These are phyloP conservation scores for Hymenoscyphus infarciens DNA, from an alignment of 2,329 filamentous ascomycete species.

Conservation along the genomic window DNA sequence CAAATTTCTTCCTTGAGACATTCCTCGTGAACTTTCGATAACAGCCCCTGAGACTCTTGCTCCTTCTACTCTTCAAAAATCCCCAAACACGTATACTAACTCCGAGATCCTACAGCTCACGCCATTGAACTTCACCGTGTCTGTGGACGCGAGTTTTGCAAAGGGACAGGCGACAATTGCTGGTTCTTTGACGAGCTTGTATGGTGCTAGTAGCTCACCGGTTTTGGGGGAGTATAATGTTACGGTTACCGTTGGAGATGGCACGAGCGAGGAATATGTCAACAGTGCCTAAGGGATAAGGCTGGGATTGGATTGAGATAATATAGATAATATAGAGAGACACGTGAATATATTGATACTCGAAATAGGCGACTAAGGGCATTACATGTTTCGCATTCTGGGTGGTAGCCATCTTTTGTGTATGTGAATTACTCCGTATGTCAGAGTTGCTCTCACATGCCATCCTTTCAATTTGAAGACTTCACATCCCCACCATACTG, in stretches of 20 bases:
- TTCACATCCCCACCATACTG: constrained; percentile 14
- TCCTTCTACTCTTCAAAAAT: no score
- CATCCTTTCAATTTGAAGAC: constrained; percentile 23
- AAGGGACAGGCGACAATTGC: constrained; percentile 5
- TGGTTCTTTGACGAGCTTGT: constrained; percentile 15
- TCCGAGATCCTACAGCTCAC: neutral
- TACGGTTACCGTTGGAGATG: constrained; percentile 11
- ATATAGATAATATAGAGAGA: no score
- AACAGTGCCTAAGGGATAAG: neutral
- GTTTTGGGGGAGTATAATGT: constrained; percentile 10
- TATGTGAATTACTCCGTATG: neutral
- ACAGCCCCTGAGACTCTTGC: no score
- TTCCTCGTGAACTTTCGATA: no score
- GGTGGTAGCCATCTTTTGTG: no score
- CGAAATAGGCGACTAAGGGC: no score
- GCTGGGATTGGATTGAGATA: neutral
- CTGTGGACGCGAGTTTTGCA: neutral
- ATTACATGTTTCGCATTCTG: no score
- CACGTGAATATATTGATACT: no score
- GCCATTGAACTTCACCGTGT: neutral
- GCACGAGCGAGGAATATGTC: neutral
- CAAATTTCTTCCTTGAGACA: no score
- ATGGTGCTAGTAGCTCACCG: constrained; percentile 10
- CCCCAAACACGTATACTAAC: no score
- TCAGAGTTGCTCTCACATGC: neutral